Conservation (phyloP, 225 moss, liverwort and hornwort species). For the Polytrichum commune region DNA sequence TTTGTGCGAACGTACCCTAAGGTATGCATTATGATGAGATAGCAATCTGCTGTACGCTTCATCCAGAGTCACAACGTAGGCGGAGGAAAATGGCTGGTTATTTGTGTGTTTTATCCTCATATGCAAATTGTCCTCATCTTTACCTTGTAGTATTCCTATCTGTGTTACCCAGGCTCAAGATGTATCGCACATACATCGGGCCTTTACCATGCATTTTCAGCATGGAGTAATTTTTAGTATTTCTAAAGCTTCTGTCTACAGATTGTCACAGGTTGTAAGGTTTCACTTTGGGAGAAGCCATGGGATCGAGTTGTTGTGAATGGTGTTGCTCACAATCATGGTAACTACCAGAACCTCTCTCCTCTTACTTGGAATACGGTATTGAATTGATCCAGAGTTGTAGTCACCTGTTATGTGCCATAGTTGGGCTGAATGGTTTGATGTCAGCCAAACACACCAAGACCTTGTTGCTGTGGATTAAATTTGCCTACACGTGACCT, state of each 20-base stretch:
- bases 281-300: conserved; percentile 63
- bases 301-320: conserved; percentile 79
- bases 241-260: conserved; percentile 9
- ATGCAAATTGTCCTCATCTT: background rate
- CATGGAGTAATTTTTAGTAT: too few relatives aligned
- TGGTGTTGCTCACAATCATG: conserved; percentile 77
- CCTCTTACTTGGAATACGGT: too few relatives aligned
- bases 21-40: conserved; percentile 30
- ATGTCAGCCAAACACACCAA: too few relatives aligned
- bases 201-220: too few relatives aligned
- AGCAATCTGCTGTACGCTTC: background rate
- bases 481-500: too few relatives aligned
- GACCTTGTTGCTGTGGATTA: too few relatives aligned
- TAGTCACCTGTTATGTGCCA: too few relatives aligned
- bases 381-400: too few relatives aligned
- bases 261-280: conserved; percentile 66
- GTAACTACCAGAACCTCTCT: conserved; percentile 22
- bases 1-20: conserved; percentile 77
- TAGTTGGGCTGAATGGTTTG: too few relatives aligned
- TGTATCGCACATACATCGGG: too few relatives aligned
- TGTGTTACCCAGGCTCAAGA: too few relatives aligned
- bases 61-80: background rate
- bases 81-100: background rate
- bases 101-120: background rate
- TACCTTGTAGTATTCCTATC: background rate